Base-by-base conservation (phyloP, 768 basidiomycete species). In the Psilocybe sp. region DNA sequence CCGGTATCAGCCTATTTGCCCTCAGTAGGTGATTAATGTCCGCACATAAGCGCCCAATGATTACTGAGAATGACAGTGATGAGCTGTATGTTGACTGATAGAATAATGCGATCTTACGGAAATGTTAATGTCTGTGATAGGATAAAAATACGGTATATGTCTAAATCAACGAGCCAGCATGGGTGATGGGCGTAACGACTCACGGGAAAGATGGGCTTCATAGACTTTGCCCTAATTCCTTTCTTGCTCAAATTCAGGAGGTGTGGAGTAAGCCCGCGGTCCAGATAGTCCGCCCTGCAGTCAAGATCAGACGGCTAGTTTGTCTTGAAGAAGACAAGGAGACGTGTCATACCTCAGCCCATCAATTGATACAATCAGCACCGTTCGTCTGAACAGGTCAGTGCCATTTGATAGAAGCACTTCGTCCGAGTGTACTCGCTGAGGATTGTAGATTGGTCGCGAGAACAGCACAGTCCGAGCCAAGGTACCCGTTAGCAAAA, bases 191-290 rank as follows among this genome's bases (percentile, higher is more conserved):
- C n/a, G n/a, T n/a, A n/a, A n/a, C n/a, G n/a, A 36, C 57, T 58
- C 53, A 91, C 90, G 5, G 94, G 94, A 57, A 95, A 95, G 6
- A 92, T 65, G n/a, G 94, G 89, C 42, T 76, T 74, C 84, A 96
- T 85, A 4, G 81, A 89, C 65, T 95, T 91, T 2, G 94, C 92
- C 32, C 90, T 77, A n/a, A 95, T 60, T 1, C 93, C 93, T 61
- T 85, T 76, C 68, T 86, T 80, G 61, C 89, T 89, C 51, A 93
- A 85, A 50, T 82, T 80, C 39, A 92, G 70, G 11, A 95, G 68
- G 64, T 95, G 85, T 1, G 92, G 92, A 0, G 92, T 94, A 37
- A 94, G 64, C 0, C 88, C 89, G 43, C 89, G 77, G 63, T 93
- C 89, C 19, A 96, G 75, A 61, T 95, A 95, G 63, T 90, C 89